A percentile compares a stretch with the other conserved stretches of the same genome.
Conservation (phyloP, 2,329 filamentous ascomycete species). For the Alternaria angustiovoidea region DNA sequence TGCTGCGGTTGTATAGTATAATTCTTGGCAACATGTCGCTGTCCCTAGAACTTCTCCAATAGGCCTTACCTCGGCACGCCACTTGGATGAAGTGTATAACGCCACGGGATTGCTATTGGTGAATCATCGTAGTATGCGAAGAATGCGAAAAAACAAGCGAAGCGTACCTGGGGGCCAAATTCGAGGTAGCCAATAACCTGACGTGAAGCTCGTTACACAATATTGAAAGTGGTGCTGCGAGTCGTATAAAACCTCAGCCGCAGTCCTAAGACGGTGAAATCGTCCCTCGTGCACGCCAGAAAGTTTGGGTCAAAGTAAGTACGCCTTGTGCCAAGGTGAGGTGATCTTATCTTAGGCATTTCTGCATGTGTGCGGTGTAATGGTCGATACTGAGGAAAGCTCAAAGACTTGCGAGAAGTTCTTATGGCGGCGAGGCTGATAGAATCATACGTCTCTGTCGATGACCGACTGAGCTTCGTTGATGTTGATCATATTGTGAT, state of each 20-base stretch:
- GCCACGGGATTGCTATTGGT: not conserved
- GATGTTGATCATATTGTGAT: not conserved
- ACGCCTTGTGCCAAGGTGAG: not conserved
- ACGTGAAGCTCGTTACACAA: not conserved
- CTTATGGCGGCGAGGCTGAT: not conserved
- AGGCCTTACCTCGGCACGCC: not conserved
- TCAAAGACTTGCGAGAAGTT: not conserved
- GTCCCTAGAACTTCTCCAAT: not conserved
- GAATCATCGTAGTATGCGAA: not conserved
- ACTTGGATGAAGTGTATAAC: not conserved
- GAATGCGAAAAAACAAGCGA: conserved; percentile 3
- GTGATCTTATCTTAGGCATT: not conserved
- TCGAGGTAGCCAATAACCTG: not conserved
- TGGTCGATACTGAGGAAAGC: not conserved
- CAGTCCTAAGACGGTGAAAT: not conserved
- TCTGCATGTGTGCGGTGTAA: not conserved
- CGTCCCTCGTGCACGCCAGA: not conserved
- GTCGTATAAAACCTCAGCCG: not conserved
- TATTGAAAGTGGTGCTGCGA: not conserved
- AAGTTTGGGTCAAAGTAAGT: not conserved
- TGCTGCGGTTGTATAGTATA: not conserved
- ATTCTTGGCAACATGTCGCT: not conserved
- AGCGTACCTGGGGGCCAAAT: conserved; percentile 3
- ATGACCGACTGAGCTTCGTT: not conserved
- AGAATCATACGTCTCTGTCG: not conserved